Conservation (phyloP, 176 grass and related monocot genomes). For the Oryza glaberrima region DNA sequence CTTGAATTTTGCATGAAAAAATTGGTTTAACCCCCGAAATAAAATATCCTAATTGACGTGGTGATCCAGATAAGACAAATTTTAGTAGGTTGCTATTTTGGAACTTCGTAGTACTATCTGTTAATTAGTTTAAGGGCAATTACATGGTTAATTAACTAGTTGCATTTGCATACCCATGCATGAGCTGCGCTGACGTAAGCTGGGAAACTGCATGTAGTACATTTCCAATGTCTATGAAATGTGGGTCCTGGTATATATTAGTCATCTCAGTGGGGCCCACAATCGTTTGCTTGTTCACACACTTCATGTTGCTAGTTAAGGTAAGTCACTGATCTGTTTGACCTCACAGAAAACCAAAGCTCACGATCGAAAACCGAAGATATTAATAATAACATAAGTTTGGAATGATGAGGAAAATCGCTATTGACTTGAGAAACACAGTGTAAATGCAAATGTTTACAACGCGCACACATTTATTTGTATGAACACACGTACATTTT, state of each 20-base stretch:
- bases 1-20: background rate
- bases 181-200: background rate
- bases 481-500: too few species aligned
- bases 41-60: background rate
- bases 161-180: background rate
- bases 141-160: background rate
- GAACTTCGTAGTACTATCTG: conserved; percentile 8
- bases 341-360: background rate
- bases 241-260: background rate
- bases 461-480: too few species aligned
- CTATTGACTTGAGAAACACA: background rate
- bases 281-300: background rate
- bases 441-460: too few species aligned
- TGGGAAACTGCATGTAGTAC: background rate
- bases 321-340: background rate
- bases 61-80: background rate
- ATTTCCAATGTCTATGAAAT: background rate
- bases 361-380: background rate
- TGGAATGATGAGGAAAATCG: background rate
- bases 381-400: background rate
- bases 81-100: conserved; percentile 24
- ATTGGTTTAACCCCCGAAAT: background rate
- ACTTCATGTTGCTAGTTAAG: background rate
- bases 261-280: background rate
- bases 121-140: background rate